Percentiles rank a stretch among this genome's conserved stretches.
phyloP scores from a whole-genome alignment of 176 grass and related monocot genomes.

The Zea luxurians region DNA sequence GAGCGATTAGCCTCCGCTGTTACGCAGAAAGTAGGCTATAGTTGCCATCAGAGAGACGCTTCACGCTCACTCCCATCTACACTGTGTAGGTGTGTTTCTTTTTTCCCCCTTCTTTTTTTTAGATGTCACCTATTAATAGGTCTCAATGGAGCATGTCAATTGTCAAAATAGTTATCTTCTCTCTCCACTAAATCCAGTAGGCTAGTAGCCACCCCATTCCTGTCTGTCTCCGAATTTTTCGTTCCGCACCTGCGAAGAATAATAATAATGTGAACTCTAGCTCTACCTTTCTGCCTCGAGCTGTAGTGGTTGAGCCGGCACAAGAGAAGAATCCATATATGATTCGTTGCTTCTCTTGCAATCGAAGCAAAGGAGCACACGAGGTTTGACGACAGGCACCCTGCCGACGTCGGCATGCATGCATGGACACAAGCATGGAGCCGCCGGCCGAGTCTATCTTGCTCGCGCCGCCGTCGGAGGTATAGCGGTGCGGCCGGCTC shows the following conservation, averaged over 20 bases:
- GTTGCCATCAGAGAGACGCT: background rate
- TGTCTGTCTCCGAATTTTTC: background rate
- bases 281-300: background rate
- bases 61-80: background rate
- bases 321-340: background rate
- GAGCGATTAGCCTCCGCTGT: background rate
- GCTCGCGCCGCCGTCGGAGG: background rate
- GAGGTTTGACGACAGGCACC: constrained; percentile 34
- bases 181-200: background rate
- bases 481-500: background rate
- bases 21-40: background rate
- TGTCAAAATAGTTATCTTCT: background rate
- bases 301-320: background rate
- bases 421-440: background rate
- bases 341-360: constrained; percentile 24
- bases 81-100: background rate
- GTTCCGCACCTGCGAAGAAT: background rate
- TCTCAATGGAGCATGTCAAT: constrained; percentile 7
- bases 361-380: constrained; percentile 35
- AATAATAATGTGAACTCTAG: background rate
- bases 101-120: background rate
- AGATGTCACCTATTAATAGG: background rate
- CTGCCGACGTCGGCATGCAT: constrained; percentile 39
- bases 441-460: background rate
- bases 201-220: background rate